These are phyloP conservation scores for Scorias spongiosa DNA, from an alignment of 2,329 filamentous ascomycete species.

Conservation along the genomic window DNA sequence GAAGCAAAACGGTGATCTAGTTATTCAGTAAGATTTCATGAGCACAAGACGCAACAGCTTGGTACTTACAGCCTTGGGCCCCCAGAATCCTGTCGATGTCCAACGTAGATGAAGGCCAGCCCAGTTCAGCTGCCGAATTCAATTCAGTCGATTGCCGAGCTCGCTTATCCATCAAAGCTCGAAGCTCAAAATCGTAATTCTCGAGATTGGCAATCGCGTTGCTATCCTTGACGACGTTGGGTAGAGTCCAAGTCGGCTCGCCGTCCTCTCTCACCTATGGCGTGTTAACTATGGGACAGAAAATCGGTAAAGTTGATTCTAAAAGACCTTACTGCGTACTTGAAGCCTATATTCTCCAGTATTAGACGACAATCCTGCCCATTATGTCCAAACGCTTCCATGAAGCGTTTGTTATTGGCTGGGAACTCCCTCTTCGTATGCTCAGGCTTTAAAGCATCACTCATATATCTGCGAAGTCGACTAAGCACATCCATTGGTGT, in stretches of 20 bases:
- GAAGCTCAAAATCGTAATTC: conserved; percentile 44
- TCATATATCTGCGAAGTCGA: conserved; percentile 44
- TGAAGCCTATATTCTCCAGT: conserved; percentile 44
- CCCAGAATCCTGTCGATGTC: conserved; percentile 20
- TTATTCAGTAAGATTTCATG: conserved; percentile 8
- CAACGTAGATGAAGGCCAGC: conserved; percentile 16
- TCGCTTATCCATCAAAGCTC: conserved; percentile 32
- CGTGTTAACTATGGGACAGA: too few species aligned
- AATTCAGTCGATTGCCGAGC: conserved; percentile 10
- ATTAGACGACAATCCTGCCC: conserved; percentile 42
- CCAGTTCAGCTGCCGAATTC: conserved; percentile 14
- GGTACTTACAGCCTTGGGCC: conserved; percentile 17
- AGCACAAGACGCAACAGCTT: neutral
- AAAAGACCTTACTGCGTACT: conserved; percentile 13
- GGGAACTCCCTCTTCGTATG: conserved; percentile 40
- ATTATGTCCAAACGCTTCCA: conserved; percentile 40
- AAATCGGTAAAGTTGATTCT: too few species aligned
- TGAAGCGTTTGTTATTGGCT: conserved; percentile 47
- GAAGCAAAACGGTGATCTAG: neutral
- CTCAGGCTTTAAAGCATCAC: conserved; percentile 38
- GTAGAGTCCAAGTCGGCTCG: conserved; percentile 14
- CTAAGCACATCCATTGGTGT: conserved; percentile 39
- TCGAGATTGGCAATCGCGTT: conserved; percentile 26
- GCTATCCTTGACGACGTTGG: conserved; percentile 9
- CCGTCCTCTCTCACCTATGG: neutral